These are phyloP conservation scores for Polymyxa betae DNA, from an alignment of 208 protist genomes.

Conservation along the genomic window DNA sequence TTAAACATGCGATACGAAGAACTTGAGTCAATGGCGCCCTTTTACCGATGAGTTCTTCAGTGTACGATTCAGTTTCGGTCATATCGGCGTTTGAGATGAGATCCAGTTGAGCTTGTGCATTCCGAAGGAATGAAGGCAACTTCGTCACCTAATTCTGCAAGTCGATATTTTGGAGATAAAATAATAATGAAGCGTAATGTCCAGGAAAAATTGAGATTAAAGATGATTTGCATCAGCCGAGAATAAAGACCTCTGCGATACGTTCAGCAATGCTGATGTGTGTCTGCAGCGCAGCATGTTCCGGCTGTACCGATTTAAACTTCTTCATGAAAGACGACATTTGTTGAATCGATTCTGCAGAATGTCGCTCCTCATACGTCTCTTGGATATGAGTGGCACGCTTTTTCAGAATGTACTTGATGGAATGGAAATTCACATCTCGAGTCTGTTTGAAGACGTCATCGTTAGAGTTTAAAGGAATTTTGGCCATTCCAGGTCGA, in stretches of 20 bases:
- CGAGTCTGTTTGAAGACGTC: constrained; percentile 7
- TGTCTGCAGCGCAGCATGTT: constrained; percentile 14
- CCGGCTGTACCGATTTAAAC: constrained; percentile 27
- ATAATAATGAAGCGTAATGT: too few species aligned
- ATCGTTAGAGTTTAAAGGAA: constrained; percentile 16
- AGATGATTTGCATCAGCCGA: too few species aligned
- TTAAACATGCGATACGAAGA: not conserved
- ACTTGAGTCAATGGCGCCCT: constrained; percentile 17
- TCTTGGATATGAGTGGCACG: constrained; percentile 39
- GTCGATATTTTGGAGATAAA: not conserved
- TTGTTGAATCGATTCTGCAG: constrained; percentile 9
- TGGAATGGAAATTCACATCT: constrained; percentile 5
- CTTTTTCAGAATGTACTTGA: constrained; percentile 43
- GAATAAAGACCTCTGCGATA: not conserved
- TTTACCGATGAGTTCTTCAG: constrained; percentile 40
- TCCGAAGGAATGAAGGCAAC: constrained; percentile 1
- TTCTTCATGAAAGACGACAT: constrained; percentile 53
- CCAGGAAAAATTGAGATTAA: too few species aligned
- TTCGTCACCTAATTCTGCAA: not conserved
- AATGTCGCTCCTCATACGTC: constrained; percentile 41
- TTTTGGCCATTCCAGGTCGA: not conserved
- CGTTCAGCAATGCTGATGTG: constrained; percentile 6
- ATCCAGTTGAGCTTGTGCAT: constrained; percentile 29
- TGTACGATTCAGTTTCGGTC: not conserved
- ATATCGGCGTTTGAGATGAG: not conserved